A percentile compares a stretch with the other conserved stretches of the same genome.
These are phyloP conservation scores for Tulasnella sp. DNA, from an alignment of 768 basidiomycete species.

Conservation along the genomic window DNA sequence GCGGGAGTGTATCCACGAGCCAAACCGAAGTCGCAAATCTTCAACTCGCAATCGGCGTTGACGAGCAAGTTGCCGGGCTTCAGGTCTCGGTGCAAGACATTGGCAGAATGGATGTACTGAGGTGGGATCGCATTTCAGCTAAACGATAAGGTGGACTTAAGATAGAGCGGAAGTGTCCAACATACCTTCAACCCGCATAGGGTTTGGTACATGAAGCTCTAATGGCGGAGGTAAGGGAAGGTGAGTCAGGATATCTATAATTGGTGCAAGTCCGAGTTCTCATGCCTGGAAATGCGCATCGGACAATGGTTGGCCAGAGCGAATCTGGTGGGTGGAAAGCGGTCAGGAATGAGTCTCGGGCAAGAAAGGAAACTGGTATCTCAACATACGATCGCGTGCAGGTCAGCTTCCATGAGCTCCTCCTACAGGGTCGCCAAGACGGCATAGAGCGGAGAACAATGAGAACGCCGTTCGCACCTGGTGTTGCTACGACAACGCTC, in stretches of 20 bases:
- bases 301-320: conserved; percentile 81
- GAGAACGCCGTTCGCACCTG: neutral
- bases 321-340: conserved; percentile 51
- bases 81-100: conserved; percentile 93
- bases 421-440: conserved; percentile 53
- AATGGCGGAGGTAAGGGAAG: neutral
- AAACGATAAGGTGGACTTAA: neutral
- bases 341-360: neutral
- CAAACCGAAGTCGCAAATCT: conserved; percentile 98
- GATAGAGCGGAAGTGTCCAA: neutral
- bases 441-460: neutral
- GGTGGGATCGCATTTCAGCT: neutral
- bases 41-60: conserved; percentile 96
- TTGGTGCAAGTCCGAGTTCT: neutral
- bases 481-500: conserved; percentile 36
- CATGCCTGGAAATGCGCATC: conserved; percentile 77
- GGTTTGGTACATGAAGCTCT: conserved; percentile 95
- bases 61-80: conserved; percentile 88
- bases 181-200: conserved; percentile 84
- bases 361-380: neutral
- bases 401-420: conserved; percentile 99
- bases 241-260: neutral
- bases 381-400: conserved; percentile 85
- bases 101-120: conserved; percentile 91
- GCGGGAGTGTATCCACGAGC: conserved; percentile 91